Evolutionary conservation across 2,329 filamentous ascomycete genomes (phyloP), one percentile per base, ranked within the genome.

Genomic region (Phialemoniopsis sp.): DNA sequence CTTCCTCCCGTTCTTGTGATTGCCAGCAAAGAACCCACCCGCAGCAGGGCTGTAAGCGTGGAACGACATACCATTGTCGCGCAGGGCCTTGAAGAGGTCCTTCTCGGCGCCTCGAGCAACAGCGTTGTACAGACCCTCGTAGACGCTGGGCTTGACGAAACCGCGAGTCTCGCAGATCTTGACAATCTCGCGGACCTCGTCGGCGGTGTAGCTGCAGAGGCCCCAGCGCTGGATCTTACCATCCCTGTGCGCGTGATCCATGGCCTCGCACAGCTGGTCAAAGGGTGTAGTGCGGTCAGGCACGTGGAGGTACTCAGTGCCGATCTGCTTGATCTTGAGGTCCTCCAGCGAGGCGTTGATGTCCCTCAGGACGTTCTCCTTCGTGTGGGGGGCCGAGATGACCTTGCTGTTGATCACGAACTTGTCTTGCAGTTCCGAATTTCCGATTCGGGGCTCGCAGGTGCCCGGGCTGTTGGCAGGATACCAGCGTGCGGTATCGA

Each of bases 271-370:
- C 3, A 63, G 65, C 29, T 66, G 58, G 29, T 58, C 56, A 33
- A 66, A 58, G 3, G 66, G 64, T 4, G 60, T 64, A 13, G 53
- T 44, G 14, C 58, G 51, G 46, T 68, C 64, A 9, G 65, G 65
- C 12, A 54, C 55, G 43, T 68, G 65, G 29, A 68, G 56, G 46
- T 65, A 70, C 55, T 62, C 63, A 29, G 66, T 46, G 41, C 59
- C 51, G 36, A 63, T 46, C 41, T 46, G 41, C 8, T 15, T 13
- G n/a, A 44, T 32, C 12, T 56, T 51, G 2, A 67, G 45, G 0
- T 39, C 52, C 2, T 53, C 48, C 3, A 67, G 49, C 5, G 62
- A 64, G 3, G 38, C 43, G 5, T 61, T 43, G 10, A 67, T 52
- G 17, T 54, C 53, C 8, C 44, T 36, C 1, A 51, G 41, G 17